These are phyloP conservation scores for Setomelanomma holmii DNA, from an alignment of 2,329 filamentous ascomycete species.

Conservation along the genomic window DNA sequence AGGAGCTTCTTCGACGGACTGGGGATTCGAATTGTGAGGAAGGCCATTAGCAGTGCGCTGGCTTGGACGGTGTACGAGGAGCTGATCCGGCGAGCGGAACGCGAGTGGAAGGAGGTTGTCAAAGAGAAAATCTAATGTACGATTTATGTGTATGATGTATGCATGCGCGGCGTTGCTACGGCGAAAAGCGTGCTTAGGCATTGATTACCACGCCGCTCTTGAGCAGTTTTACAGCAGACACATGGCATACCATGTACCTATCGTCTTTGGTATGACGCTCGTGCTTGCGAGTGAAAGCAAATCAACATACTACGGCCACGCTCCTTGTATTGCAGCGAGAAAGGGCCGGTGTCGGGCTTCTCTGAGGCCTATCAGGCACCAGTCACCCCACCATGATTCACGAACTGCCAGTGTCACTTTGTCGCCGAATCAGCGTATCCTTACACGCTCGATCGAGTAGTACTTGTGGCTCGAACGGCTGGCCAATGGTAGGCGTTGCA, in stretches of 20 bases:
- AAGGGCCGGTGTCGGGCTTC: constrained; percentile 18
- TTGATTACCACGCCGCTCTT: background rate
- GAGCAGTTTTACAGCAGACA: background rate
- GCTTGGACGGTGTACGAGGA: constrained; percentile 99
- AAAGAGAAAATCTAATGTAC: constrained; percentile 27
- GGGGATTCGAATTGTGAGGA: constrained; percentile 84
- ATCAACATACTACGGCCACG: background rate
- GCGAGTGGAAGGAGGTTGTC: constrained; percentile 38
- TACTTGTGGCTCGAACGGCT: constrained; percentile 3
- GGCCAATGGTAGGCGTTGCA: constrained; percentile 16
- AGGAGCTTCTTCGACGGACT: constrained; percentile 85
- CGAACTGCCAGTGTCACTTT: constrained; percentile 3
- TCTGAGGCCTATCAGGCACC: constrained; percentile 17
- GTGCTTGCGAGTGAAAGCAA: background rate
- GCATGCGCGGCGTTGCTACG: background rate
- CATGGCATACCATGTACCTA: too few relatives aligned
- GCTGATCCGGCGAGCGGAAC: constrained; percentile 76
- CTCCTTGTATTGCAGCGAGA: background rate
- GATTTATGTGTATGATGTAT: background rate
- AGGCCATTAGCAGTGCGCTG: constrained; percentile 90
- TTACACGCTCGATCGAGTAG: constrained; percentile 11
- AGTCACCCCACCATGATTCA: constrained; percentile 8
- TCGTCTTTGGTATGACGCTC: background rate
- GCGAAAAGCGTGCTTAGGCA: background rate
- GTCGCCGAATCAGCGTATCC: constrained; percentile 19